A percentile compares a stretch with the other conserved stretches of the same genome.
Conservation (phyloP, 495 filamentous ascomycete species). For the Entonaema liquescens region DNA sequence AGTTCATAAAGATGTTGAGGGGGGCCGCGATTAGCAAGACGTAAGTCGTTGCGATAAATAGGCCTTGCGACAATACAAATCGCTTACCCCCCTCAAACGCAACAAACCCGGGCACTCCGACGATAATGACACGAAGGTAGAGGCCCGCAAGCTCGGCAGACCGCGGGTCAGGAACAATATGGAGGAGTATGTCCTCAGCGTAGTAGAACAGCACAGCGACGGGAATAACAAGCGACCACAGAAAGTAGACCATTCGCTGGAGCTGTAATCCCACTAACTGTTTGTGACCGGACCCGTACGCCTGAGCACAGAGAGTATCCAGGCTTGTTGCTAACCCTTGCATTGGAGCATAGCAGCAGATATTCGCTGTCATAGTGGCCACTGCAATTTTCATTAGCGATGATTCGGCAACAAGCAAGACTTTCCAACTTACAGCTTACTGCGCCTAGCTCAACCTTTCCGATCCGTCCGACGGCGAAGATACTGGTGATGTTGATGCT, state of each 20-base stretch:
- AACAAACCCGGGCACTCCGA: conserved; percentile 74
- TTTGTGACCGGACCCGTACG: conserved; percentile 74
- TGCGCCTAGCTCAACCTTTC: conserved; percentile 69
- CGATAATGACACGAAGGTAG: conserved; percentile 70
- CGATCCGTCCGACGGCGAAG: conserved; percentile 72
- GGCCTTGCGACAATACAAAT: conserved; percentile 75
- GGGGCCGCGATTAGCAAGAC: conserved; percentile 72
- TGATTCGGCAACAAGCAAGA: background rate
- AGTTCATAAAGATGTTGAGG: conserved; percentile 72
- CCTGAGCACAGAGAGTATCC: conserved; percentile 79
- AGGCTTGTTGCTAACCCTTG: conserved; percentile 75
- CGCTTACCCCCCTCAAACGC: conserved; percentile 75
- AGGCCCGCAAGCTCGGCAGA: conserved; percentile 70
- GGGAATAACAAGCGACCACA: conserved; percentile 69
- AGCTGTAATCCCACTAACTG: conserved; percentile 74
- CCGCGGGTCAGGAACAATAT: conserved; percentile 67
- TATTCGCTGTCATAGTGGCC: conserved; percentile 76
- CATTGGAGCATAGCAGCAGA: conserved; percentile 75
- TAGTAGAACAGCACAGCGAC: conserved; percentile 68
- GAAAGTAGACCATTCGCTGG: conserved; percentile 74
- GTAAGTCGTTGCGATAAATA: conserved; percentile 73
- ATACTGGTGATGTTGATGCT: conserved; percentile 73
- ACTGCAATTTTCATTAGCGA: conserved; percentile 46
- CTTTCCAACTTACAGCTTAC: conserved; percentile 57
- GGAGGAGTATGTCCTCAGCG: conserved; percentile 62